These are phyloP conservation scores for Hyphodiscus hymeniophilus DNA, from an alignment of 495 filamentous ascomycete genomes.

Conservation along the genomic window DNA sequence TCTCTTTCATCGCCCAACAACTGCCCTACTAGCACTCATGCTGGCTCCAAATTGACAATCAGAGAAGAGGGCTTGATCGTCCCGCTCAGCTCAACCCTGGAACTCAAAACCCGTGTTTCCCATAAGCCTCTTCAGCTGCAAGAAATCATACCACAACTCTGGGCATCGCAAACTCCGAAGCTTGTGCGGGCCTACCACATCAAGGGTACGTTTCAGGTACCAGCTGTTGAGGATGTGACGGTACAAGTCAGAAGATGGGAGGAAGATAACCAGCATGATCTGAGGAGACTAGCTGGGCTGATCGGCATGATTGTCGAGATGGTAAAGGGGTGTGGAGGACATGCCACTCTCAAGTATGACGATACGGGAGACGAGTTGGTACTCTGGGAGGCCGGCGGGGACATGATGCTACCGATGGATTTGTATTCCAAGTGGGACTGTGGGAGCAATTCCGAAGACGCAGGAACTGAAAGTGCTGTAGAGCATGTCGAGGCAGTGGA, in stretches of 20 bases:
- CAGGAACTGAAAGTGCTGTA: conserved; percentile 11
- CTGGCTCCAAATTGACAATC: conserved; percentile 26
- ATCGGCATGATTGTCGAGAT: conserved; percentile 29
- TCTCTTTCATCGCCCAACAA: conserved; percentile 20
- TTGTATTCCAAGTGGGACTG: conserved; percentile 29
- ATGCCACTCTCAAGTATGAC: conserved; percentile 28
- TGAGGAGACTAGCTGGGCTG: conserved; percentile 28
- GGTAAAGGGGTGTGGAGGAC: conserved; percentile 26
- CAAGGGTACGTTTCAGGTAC: conserved; percentile 29
- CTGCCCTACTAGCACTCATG: background rate
- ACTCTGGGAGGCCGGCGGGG: conserved; percentile 20
- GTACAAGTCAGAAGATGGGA: conserved; percentile 31
- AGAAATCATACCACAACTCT: conserved; percentile 38
- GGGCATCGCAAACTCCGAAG: conserved; percentile 41
- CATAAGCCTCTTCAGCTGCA: conserved; percentile 28
- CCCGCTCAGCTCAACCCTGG: conserved; percentile 30
- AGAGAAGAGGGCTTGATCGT: conserved; percentile 27
- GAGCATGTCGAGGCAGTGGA: conserved; percentile 11
- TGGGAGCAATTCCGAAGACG: conserved; percentile 6
- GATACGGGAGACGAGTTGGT: conserved; percentile 23
- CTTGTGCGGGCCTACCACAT: conserved; percentile 40
- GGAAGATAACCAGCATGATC: conserved; percentile 24
- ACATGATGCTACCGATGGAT: conserved; percentile 29
- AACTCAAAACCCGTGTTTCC: conserved; percentile 41
- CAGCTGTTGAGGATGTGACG: conserved; percentile 33